Conservation (phyloP, 306 rosid genomes). For the Rosa chinensis region DNA sequence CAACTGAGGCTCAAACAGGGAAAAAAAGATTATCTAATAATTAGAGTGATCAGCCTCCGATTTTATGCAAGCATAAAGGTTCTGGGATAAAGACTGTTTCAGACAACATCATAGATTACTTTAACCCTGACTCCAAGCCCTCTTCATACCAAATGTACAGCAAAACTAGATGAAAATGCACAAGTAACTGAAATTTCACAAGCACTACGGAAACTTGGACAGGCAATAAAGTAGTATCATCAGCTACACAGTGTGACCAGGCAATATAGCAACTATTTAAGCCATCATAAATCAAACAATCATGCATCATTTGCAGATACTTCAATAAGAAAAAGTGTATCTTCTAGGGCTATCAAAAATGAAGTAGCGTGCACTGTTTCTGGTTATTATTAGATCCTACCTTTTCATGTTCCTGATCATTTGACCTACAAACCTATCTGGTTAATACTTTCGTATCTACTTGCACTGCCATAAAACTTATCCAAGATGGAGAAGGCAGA, state of each 20-base stretch:
- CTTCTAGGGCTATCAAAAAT: not conserved
- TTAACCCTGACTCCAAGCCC: not conserved
- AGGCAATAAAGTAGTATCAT: not conserved
- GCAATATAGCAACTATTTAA: not conserved
- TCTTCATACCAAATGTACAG: not conserved
- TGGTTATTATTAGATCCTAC: not conserved
- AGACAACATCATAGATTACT: not conserved
- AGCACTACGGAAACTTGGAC: not conserved
- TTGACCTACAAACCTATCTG: not conserved
- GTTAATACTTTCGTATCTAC: not conserved
- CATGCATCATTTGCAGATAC: conserved; percentile 4
- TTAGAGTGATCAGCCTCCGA: not conserved
- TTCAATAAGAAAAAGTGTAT: not conserved
- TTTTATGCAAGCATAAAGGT: not conserved
- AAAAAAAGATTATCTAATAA: not conserved
- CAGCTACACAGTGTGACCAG: not conserved
- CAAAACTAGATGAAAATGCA: not conserved
- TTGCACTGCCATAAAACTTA: not conserved
- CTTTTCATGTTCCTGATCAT: not conserved
- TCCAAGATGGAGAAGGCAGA: not conserved
- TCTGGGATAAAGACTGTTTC: not conserved
- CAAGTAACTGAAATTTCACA: not conserved
- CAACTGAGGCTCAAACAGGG: not conserved
- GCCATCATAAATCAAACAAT: not conserved
- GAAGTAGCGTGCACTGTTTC: not conserved